Evolutionary conservation across 176 grass and related monocot genomes (phyloP), one percentile per base, ranked within the genome.

Genomic region (Canna indica): DNA sequence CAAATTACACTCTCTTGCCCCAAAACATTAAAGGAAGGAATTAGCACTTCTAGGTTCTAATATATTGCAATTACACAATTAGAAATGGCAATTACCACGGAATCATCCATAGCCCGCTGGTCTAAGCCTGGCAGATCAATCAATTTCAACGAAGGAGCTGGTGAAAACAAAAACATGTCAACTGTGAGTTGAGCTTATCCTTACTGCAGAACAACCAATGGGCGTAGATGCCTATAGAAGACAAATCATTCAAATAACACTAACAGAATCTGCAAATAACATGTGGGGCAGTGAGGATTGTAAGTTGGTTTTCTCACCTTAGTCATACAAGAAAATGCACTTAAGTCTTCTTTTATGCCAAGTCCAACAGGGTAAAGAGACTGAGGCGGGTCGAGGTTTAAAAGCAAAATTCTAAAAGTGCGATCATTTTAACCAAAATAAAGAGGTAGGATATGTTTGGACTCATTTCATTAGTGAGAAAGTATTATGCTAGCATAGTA

Each of bases 131-230:
- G 94, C 77, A 99, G 87, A 84, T 99, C 94, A 72, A 93, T 85
- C 82, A 99, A 88, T 76, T 99, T 99, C 58, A 99, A 60, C n/a
- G 94, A 80, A 78, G 94, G 94, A 80, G 94, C 94, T 99, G 88
- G 69, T 62, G 36, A 75, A 77, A 57, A 3, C 59, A 63, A 74
- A 44, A 61, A 3, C 24, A 84, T 33, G 36, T 1, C 60, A 22
- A 64, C 32, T 26, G n/a, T 11, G 67, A 24, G 28, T 57, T 44
- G 30, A 69, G 75, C n/a, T n/a, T 73, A 11, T 39, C 57, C 31
- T 61, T 77, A 48, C 39, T 35, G 36, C 59, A 59, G 9, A 68
- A 68, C 31, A 63, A 63, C 31, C 24, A 33, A 31, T 17, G 24
- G 30, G 14, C 14, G 15, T n/a, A 36, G 18, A 26, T 20, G 36